A percentile compares a stretch with the other conserved stretches of the same genome.
phyloP scores from a whole-genome alignment of 2,329 filamentous ascomycete species.

The Eutypella sp. region DNA sequence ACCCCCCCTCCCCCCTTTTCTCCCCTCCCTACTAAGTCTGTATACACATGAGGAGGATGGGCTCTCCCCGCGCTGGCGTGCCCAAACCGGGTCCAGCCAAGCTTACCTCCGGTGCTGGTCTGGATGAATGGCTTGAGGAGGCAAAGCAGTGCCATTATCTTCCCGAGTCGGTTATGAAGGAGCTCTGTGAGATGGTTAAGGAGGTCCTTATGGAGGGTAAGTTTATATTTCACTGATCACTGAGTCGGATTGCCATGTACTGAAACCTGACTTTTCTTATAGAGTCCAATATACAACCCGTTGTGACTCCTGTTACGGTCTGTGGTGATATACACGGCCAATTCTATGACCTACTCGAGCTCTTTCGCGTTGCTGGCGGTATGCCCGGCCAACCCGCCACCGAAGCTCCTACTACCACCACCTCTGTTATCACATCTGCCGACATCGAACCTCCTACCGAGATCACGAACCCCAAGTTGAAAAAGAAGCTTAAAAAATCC shows the following conservation, averaged over 20 bases:
- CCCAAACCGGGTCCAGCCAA: constrained; percentile 90
- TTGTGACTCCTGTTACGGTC: constrained; percentile 90
- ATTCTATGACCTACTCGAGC: constrained; percentile 95
- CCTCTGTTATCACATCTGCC: constrained; percentile 77
- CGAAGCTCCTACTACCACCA: constrained; percentile 62
- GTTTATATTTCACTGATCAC: constrained; percentile 11
- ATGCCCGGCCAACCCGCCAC: constrained; percentile 82
- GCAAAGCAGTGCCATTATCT: constrained; percentile 97
- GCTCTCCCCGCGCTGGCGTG: constrained; percentile 42
- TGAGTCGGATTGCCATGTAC: not conserved
- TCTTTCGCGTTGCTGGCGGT: constrained; percentile 92
- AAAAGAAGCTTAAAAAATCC: constrained; percentile 73
- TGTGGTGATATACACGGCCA: constrained; percentile 98
- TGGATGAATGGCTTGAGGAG: constrained; percentile 94
- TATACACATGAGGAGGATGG: constrained; percentile 15
- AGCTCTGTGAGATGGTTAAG: constrained; percentile 97
- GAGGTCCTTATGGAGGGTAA: constrained; percentile 97
- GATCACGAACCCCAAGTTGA: constrained; percentile 82
- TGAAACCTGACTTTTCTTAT: constrained; percentile 2
- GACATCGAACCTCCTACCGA: constrained; percentile 87
- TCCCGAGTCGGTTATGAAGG: constrained; percentile 95
- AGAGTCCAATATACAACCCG: constrained; percentile 99
- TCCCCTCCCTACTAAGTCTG: too few species aligned
- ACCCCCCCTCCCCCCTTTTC: not conserved
- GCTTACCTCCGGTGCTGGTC: constrained; percentile 74